Conservation (phyloP, 306 rosid genomes). For the Begonia loranthoides region DNA sequence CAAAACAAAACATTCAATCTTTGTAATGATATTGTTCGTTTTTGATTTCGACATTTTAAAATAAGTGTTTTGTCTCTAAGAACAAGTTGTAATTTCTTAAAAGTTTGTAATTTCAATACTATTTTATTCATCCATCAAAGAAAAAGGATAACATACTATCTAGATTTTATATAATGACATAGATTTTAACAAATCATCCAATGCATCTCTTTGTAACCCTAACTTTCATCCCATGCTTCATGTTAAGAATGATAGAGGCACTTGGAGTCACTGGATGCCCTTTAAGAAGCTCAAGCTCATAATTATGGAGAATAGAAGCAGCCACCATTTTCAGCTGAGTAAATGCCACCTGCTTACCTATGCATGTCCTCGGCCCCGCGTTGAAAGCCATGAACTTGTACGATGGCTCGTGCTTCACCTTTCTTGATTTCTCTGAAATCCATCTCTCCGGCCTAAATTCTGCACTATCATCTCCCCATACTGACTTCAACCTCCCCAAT, state of each 20-base stretch:
- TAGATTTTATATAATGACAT: too few species aligned
- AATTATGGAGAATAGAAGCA: slow-evolving; percentile 18
- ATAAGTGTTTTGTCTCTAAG: too few species aligned
- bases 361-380: slow-evolving; percentile 42
- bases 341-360: slow-evolving; percentile 30
- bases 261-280: slow-evolving; percentile 8
- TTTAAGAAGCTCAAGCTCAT: slow-evolving; percentile 10
- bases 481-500: slow-evolving; percentile 36
- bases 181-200: too few species aligned
- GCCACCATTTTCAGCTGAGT: slow-evolving; percentile 31
- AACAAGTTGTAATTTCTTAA: too few species aligned
- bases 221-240: slow-evolving; percentile 12
- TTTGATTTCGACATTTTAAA: too few species aligned
- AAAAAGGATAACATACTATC: too few species aligned
- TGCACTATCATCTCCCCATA: slow-evolving; percentile 38
- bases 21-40: too few species aligned
- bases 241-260: slow-evolving; percentile 9
- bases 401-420: slow-evolving; percentile 17
- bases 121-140: too few species aligned
- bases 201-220: slow-evolving; percentile 3
- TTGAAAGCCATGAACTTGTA: slow-evolving; percentile 25
- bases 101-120: too few species aligned
- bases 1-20: too few species aligned
- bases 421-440: slow-evolving; percentile 23
- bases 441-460: slow-evolving; percentile 58